phyloP scores from a whole-genome alignment of 257 asterid genomes.

The Rauvolfia tetraphylla region DNA sequence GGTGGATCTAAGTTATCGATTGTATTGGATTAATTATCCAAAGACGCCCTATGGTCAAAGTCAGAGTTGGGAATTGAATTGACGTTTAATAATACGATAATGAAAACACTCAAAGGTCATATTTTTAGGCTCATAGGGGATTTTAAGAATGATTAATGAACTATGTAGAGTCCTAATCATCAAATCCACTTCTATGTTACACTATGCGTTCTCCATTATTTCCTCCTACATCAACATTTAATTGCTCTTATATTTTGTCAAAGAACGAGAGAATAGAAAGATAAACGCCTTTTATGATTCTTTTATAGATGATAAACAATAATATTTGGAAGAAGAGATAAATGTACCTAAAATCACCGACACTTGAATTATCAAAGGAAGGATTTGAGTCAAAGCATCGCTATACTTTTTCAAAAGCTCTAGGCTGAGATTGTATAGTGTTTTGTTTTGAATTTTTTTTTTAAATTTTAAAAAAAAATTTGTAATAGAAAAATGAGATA shows the following conservation, averaged over 20 bases:
- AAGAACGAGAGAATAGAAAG: no score
- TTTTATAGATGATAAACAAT: no score
- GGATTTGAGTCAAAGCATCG: not conserved
- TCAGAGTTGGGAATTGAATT: slow-evolving; percentile 3
- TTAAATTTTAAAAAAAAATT: no score
- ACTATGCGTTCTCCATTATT: not conserved
- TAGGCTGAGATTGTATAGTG: no score
- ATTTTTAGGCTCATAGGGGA: not conserved
- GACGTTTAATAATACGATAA: not conserved
- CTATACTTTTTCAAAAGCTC: not conserved
- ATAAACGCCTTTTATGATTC: no score
- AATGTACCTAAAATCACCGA: not conserved
- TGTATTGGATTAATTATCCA: not conserved
- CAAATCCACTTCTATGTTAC: slow-evolving; percentile 1
- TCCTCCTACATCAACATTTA: no score
- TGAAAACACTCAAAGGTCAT: not conserved
- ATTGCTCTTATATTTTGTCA: no score
- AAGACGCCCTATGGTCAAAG: not conserved
- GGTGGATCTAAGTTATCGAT: not conserved
- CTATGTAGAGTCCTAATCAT: not conserved
- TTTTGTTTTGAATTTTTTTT: not conserved
- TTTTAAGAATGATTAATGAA: not conserved
- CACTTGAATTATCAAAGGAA: not conserved
- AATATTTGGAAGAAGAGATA: not conserved
- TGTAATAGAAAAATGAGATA: no score